Base-by-base conservation (phyloP, 768 basidiomycete genomes). In the Lactifluus echinatus region DNA sequence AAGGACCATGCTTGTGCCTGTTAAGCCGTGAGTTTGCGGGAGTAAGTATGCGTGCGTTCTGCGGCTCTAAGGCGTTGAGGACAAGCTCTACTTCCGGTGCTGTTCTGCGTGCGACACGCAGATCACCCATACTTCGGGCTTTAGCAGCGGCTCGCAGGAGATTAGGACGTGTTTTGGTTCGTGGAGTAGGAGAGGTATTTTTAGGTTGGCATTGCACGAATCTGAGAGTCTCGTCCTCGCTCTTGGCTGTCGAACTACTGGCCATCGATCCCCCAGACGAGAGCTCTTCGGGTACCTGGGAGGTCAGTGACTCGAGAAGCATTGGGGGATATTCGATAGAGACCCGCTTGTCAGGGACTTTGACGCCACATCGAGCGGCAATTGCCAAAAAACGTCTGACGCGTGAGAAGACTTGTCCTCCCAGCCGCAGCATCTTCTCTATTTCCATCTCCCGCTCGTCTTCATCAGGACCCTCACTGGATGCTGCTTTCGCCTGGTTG, bases 371-470 rank as follows among this genome's bases (percentile, higher is more conserved):
- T 60, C 87, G 85, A 26, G 82, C 79, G 29, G 84, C 85, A 53
- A 88, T 76, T 23, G 82, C 77, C 51, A 99, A 72, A 69, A 99
- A 94, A 8, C 81, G 76, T 52, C 87, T 79, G 14, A 95, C 85
- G 66, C 82, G 84, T 23, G 80, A 82, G 64, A 93, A 89, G 1
- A 94, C 87, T 61, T 86, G 83, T 12, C 87, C 82, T 1, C 87
- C 88, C 10, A 89, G 76, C 29, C 82, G 80, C 24, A 95, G 76
- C 92, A 96, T 93, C 24, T 74, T 75, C 51, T 85, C 80, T 14
- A 87, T 79, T 66, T 90, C 87, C 23, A 73, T 62, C 23, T 74
- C 75, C 34, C 79, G 78, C 57, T 77, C 74, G 33, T 76, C 78
- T 21, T 75, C 75, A 11, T 77, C 74, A 0, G 74, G 70, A 14